Evolutionary conservation across 2,329 filamentous ascomycete genomes (phyloP), one percentile per base, ranked within the genome.

Genomic region (Hirsutella minnesotensis): DNA sequence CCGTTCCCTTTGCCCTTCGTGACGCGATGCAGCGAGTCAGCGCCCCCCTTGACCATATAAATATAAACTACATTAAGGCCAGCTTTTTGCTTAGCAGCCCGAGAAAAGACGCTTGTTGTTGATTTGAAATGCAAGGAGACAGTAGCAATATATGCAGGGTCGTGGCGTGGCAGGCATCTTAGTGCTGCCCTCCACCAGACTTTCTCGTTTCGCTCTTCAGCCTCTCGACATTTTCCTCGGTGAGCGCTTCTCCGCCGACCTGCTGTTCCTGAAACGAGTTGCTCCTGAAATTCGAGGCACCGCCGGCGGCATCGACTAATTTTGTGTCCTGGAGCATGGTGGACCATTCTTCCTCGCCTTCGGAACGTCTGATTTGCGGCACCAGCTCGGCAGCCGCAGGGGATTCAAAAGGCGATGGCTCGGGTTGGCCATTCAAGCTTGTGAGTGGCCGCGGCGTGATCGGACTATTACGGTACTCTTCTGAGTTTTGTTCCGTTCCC

Each of bases 141-240:
- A 12, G 7, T 12, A 27, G 24, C 12, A 12, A 27, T 12, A 12
- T 27, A 12, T 27, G 24, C 15, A 34, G 15, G 15, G 15, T n/a
- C 33, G 33, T 34, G 15, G 15, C 15, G 8, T 7, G 9, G 5
- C 8, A 3, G 15, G 3, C 5, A 31, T 9, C 9, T 34, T 18
- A 34, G 4, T 8, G 33, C 33, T 12, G 22, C 19, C 34, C 15
- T 27, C 15, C 29, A 18, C 19, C 19, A 15, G 24, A 3, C 9
- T 40, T 44, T 27, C 44, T 38, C 2, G 47, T 62, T 43, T 67
- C 61, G 44, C 56, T 58, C 44, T 63, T 62, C 37, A 75, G 51
- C 46, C 61, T 70, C 30, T 67, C 70, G 38, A 77, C 58, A 49
- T 77, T 77, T 51, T 72, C 72, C 47, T 73, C 67, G 1, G 73